Evolutionary conservation across 176 grass and related monocot species (phyloP), one percentile per base, ranked within the genome.

Genomic region (Juncus inflexus): DNA sequence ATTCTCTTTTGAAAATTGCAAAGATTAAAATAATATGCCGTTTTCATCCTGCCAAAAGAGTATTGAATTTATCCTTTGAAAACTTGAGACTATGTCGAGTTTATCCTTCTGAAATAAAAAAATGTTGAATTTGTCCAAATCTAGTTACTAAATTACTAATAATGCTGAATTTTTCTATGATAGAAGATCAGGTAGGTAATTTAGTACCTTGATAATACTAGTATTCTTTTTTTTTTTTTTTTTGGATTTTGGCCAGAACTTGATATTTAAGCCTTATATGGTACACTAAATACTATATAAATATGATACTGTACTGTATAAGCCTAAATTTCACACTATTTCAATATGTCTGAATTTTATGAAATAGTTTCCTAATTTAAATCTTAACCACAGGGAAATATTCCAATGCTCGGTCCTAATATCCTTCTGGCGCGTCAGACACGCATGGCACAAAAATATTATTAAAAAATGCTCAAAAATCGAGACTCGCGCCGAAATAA

Each of bases 341-440:
- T 56, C 56, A 37, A 72, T 7, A 74, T 69, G 72, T 54, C 43
- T 74, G 10, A 47, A 7, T 4, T 19, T 28, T 28, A 28, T 28
- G 19, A 28, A 28, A 61, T 11, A 65, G 66, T 65, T 75, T 12
- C 72, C 70, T 86, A 59, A 95, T 7, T 41, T 70, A 62, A 50
- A 9, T 51, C 63, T 87, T 58, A 12, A 67, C 7, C 75, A 65
- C 65, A 96, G 87, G 81, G 87, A 96, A 45, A 73, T 96, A 38
- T 81, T 96, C 52, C 79, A 83, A 39, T 96, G 87, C 77, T 82
- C 84, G 6, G 82, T 96, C n/a, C 55, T 91, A 66, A 88, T 91
- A 43, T 91, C 79, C 80, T 76, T 81, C 56, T 96, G 87, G 87
- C 91, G 87, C 50, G 67, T 85, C 9, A 73, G 68, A 45, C 91